A percentile compares a stretch with the other conserved stretches of the same genome.
These are phyloP conservation scores for Cyclocybe cylindracea DNA, from an alignment of 768 basidiomycete genomes.

Conservation along the genomic window DNA sequence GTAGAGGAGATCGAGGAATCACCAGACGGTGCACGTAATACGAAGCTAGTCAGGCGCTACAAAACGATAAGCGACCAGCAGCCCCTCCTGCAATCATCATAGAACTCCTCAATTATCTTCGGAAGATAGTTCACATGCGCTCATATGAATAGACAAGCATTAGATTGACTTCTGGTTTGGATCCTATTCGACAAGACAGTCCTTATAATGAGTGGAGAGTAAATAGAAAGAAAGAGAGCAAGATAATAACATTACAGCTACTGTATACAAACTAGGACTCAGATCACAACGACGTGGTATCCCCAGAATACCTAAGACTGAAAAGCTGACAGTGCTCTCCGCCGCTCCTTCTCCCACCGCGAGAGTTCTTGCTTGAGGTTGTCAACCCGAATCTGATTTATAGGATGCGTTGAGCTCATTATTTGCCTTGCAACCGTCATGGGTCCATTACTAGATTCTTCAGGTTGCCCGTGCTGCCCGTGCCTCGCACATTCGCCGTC, in stretches of 20 bases:
- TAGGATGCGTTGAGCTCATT: constrained; percentile 65
- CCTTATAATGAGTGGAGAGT: neutral
- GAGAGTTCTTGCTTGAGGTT: constrained; percentile 65
- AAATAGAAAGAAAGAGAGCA: neutral
- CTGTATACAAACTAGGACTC: too few relatives aligned
- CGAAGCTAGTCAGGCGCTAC: constrained; percentile 34
- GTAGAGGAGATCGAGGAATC: constrained; percentile 46
- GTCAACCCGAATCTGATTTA: constrained; percentile 62
- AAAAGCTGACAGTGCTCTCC: constrained; percentile 19
- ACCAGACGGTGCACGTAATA: constrained; percentile 33
- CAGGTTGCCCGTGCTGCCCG: constrained; percentile 4
- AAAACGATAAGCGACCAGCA: constrained; percentile 8
- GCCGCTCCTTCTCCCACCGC: constrained; percentile 66
- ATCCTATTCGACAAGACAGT: neutral
- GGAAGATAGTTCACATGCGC: too few relatives aligned
- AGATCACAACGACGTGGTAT: too few relatives aligned
- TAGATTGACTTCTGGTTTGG: too few relatives aligned
- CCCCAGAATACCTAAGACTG: too few relatives aligned
- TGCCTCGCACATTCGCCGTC: constrained; percentile 42
- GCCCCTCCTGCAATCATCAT: neutral
- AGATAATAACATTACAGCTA: neutral
- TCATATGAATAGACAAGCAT: too few relatives aligned
- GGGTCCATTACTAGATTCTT: constrained; percentile 16
- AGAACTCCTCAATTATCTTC: too few relatives aligned
- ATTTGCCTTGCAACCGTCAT: constrained; percentile 41